Percentiles rank a stretch among this genome's conserved stretches.
phyloP scores from a whole-genome alignment of 495 filamentous ascomycete species.

The Podospora anserina region DNA sequence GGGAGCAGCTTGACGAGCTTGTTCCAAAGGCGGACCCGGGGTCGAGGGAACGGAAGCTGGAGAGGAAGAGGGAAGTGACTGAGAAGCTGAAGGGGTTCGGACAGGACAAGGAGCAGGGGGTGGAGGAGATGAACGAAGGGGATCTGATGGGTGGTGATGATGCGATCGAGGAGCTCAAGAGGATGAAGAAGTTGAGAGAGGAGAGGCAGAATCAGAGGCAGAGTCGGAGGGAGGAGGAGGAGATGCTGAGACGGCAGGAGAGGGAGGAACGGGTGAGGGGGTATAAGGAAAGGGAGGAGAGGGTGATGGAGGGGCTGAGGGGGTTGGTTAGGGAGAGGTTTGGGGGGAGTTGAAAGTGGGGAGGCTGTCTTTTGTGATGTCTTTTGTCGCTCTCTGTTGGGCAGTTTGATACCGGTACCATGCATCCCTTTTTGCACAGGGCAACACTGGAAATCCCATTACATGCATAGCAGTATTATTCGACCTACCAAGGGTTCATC shows the following conservation, averaged over 20 bases:
- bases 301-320: slow-evolving; percentile 63
- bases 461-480: no score
- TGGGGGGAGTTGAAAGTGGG: slow-evolving; percentile 33
- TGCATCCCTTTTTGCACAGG: no score
- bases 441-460: no score
- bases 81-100: slow-evolving; percentile 59
- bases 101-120: slow-evolving; percentile 50
- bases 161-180: slow-evolving; percentile 54
- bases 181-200: slow-evolving; percentile 51
- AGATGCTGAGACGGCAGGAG: slow-evolving; percentile 58
- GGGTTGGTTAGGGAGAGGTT: slow-evolving; percentile 59
- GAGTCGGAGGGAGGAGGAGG: slow-evolving; percentile 60
- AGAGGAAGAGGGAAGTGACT: slow-evolving; percentile 63
- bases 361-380: no score
- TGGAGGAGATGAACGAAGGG: slow-evolving; percentile 52
- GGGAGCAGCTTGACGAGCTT: slow-evolving; percentile 70
- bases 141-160: slow-evolving; percentile 60
- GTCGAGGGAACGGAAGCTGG: slow-evolving; percentile 77
- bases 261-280: slow-evolving; percentile 58
- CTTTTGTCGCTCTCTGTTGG: no score
- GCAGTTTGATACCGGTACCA: no score
- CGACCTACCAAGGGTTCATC: no score
- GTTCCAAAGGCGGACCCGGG: slow-evolving; percentile 80
- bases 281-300: slow-evolving; percentile 59
- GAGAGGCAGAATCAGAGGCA: slow-evolving; percentile 64